Base-by-base conservation (phyloP, 140 eudicot species). In the Stevia rebaudiana region DNA sequence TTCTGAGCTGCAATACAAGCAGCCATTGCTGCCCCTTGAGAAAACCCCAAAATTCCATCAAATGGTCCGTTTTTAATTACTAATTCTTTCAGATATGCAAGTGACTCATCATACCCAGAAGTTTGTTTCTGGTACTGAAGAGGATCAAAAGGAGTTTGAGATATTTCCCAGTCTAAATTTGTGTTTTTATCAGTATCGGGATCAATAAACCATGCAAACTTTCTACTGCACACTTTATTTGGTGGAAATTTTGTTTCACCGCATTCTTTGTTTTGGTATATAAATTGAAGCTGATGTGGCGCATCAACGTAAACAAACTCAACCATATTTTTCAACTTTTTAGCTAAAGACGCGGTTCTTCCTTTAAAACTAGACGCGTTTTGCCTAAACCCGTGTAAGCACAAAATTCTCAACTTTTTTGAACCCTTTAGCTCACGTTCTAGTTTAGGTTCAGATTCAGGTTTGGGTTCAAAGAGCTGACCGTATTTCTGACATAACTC, bases 11-110 rank as follows among this genome's bases (percentile, higher is more conserved):
- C 74, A 41, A 92, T 73, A 36, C 79, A 78, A 58, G 98, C 98
- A 53, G 90, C 80, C 98, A 92, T 92, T 4, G 96, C 96, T 33
- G 98, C 96, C 43, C 98, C 98, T 77, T 92, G 98, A 25, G 98
- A 92, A 62, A 92, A 92, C 43, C 98, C 98, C 73, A 92, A 78
- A 37, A 92, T 80, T 61, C 96, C 98, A 63, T 92, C 95, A 67
- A 92, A 83, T 0, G 95, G 98, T 67, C 96, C 98, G 11, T 40
- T 46, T 74, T 72, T 58, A 6, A 79, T 54, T 65, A 77, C 71
- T 0, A 83, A 61, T 7, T 61, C 70, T 67, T 83, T 85, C 70
- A 92, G 30, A 74, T 88, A 81, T 12, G 74, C 78, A 41, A 88
- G 73, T 17, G 98, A 92, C 30, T 72, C 70, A 9, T 88, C 84